A percentile compares a stretch with the other conserved stretches of the same genome.
These are phyloP conservation scores for Starmerella lactis-condensi DNA, from an alignment of 805 yeast species.

Conservation along the genomic window DNA sequence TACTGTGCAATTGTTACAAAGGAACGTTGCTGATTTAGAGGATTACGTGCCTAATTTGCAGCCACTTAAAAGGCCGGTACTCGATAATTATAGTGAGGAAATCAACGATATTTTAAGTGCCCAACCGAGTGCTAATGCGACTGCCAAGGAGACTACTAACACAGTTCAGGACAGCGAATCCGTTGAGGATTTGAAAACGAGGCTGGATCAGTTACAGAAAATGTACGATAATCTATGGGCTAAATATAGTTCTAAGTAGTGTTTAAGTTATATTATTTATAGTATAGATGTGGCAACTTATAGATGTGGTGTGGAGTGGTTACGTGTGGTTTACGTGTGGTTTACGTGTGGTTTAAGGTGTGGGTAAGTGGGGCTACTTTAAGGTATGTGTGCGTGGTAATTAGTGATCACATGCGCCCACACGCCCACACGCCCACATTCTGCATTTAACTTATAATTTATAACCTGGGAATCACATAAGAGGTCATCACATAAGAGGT, in stretches of 20 bases:
- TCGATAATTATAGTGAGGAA: background rate
- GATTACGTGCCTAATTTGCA: conserved; percentile 6
- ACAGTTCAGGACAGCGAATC: background rate
- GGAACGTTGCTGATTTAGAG: conserved; percentile 11
- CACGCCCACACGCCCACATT: too few relatives aligned
- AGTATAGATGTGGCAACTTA: too few relatives aligned
- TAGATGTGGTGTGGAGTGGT: too few relatives aligned
- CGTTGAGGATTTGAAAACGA: conserved; percentile 6
- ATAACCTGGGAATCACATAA: too few relatives aligned
- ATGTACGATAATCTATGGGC: conserved; percentile 19
- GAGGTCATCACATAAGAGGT: too few relatives aligned
- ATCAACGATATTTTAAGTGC: background rate
- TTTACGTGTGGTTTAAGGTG: too few relatives aligned
- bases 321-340: too few relatives aligned
- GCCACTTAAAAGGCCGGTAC: background rate
- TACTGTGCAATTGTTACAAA: conserved; percentile 17
- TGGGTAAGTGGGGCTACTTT: too few relatives aligned
- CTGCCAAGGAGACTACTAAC: background rate
- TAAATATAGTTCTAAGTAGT: conserved; percentile 4
- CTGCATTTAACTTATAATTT: too few relatives aligned
- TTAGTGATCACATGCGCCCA: too few relatives aligned
- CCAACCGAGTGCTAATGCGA: background rate
- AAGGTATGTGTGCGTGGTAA: too few relatives aligned
- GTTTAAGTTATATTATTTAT: too few relatives aligned
- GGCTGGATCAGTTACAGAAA: conserved; percentile 14